Percentiles rank a stretch among this genome's conserved stretches.
These are phyloP conservation scores for Brasenia schreberi DNA, from an alignment of 164 flowering plant genomes.

Conservation along the genomic window DNA sequence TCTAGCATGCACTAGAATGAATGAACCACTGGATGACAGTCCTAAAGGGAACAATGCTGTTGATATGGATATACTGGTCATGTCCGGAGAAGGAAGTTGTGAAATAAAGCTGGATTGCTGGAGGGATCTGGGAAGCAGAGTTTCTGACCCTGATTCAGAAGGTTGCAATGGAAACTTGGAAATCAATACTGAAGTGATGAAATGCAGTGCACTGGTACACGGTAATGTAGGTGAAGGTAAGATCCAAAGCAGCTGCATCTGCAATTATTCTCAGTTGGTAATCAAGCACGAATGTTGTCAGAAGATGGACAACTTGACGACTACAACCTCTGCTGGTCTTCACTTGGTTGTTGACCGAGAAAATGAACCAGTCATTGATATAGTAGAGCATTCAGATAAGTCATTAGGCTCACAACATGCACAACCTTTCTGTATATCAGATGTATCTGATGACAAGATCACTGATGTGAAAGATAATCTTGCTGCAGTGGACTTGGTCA, in stretches of 20 bases:
- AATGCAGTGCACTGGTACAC: not conserved
- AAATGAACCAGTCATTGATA: not conserved
- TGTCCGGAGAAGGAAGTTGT: not conserved
- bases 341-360: not conserved
- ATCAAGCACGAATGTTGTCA: not conserved
- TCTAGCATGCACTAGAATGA: not conserved
- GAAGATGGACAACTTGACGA: not conserved
- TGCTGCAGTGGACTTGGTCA: not conserved
- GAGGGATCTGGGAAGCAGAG: not conserved
- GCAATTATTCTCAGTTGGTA: not conserved
- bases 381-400: not conserved
- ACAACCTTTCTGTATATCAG: not conserved
- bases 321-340: not conserved
- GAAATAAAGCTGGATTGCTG: not conserved
- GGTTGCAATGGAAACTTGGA: not conserved
- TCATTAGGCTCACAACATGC: not conserved
- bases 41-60: not conserved
- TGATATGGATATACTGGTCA: not conserved
- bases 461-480: not conserved
- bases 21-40: not conserved
- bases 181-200: not conserved
- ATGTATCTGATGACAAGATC: not conserved
- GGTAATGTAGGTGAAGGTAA: not conserved
- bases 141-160: not conserved
- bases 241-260: not conserved